Base-by-base conservation (phyloP, 495 filamentous ascomycete genomes). In the Penicillium arizonense region DNA sequence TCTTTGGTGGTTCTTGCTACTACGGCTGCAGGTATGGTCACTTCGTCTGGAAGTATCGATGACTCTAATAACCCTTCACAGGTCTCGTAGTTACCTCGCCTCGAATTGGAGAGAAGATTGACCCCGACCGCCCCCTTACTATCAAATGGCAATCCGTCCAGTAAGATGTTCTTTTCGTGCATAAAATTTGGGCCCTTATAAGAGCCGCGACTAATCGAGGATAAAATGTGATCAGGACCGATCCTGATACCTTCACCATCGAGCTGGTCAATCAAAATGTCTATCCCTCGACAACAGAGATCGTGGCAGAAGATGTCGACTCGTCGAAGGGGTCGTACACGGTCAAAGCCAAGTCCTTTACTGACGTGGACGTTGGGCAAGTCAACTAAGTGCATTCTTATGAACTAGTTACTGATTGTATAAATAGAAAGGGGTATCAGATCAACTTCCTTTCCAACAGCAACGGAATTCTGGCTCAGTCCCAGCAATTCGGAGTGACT, bases 221-320 rank as follows among this genome's bases (percentile, higher is more conserved):
- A 38, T 12, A 5, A 6, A 26, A 38, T 30, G 12, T n/a, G 5
- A 44, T 16, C 45, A 72, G 68, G 26, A 70, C 68, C 40, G 70
- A 73, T n/a, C 70, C 70, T 3, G 37, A 53, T 3, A 63, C 58
- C 4, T 70, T 73, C 48, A 53, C 53, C 45, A 68, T 73, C 33
- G 53, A 68, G n/a, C 52, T 73, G 5, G 68, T 73, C 42, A 73
- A 73, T 41, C 52, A 69, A 21, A 57, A 68, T 48, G 56, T 61
- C 35, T 71, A 72, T 35, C 70, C 70, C 4, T 58, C 59, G 0
- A 56, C 78, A 1, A 62, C 74, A 16, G 68, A 75, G 38, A 69
- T 74, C 5, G 69, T 77, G 37, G 69, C 67, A 8, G 46, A 55
- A 9, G 55, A 62, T 48, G 59, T 72, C 18, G 58, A 70, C 18